Base-by-base conservation (phyloP, 176 grass and related monocot species). In the Thinopyrum elongatum region DNA sequence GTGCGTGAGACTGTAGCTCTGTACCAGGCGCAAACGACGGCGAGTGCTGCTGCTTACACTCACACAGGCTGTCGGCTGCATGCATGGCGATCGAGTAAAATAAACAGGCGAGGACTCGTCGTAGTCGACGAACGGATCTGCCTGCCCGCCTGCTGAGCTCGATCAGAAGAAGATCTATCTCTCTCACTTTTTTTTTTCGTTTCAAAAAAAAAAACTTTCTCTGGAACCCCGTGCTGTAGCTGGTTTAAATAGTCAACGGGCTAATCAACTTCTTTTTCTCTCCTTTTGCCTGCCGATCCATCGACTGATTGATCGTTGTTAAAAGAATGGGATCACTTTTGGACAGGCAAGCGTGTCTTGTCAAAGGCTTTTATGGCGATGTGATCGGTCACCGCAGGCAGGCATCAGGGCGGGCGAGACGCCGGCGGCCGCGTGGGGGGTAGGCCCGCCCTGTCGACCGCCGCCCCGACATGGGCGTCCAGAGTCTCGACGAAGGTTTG, bases 351-450 rank as follows among this genome's bases (percentile, higher is more conserved):
- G 0, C 41, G 22, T 4, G 71, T 74, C 41, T 9, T 17, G 71
- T 74, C 71, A 28, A 74, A 19, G 7, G 71, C 71, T 74, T 47
- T 74, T 8, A 74, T 47, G 71, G 71, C 14, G 71, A 74, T 74
- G 71, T 74, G 71, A 74, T 17, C 3, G 71, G 41, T 28, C 71
- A 8, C 25, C 3, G 71, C 71, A 19, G 71, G 39, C 49, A 17
- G 16, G 49, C 36, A 10, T 21, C 19, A 9, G 39, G 39, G n/a
- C 71, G 23, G 25, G 41, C 41, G 13, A 74, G 13, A 49, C 41
- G 71, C 71, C 71, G 25, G 70, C 15, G 25, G 39, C 71, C 71
- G 41, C 71, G 71, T 74, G 71, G 71, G 41, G 7, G 1, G 41
- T 74, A 49, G 71, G 71, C 25, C 25, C 71, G 39, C 71, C 14